A percentile compares a stretch with the other conserved stretches of the same genome.
Evolutionary conservation across 164 flowering plant genomes (phyloP).

Genomic region (Cinnamomum chago): DNA sequence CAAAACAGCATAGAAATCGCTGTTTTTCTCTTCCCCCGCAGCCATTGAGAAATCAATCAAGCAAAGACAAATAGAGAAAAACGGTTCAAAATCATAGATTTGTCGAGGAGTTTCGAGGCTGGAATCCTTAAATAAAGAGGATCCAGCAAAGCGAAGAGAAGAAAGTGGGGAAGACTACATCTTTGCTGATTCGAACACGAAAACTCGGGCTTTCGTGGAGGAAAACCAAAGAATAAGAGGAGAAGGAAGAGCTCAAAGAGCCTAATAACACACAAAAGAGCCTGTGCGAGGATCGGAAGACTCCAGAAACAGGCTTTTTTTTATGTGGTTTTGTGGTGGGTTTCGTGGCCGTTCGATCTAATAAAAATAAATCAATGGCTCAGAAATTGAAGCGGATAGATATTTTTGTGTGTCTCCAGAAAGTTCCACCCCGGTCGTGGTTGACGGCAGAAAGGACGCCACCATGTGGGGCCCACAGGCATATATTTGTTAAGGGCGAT

Average conservation of each 20-base stretch:
- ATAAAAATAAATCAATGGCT: background rate
- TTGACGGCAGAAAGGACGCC: no score
- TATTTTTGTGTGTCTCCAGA: background rate
- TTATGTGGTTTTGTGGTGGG: background rate
- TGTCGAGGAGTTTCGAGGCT: constrained; percentile 3
- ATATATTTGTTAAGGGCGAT: no score
- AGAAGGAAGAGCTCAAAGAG: no score
- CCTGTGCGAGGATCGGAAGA: background rate
- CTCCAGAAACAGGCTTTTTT: constrained; percentile 10
- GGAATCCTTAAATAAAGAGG: background rate
- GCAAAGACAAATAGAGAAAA: background rate
- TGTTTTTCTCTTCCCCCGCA: constrained; percentile 34
- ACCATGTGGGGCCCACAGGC: no score
- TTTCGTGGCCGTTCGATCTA: background rate
- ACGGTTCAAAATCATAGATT: background rate
- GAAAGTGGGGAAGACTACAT: constrained; percentile 2
- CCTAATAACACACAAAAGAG: background rate
- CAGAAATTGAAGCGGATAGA: background rate
- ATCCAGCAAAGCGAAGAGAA: background rate
- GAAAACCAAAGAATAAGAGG: background rate
- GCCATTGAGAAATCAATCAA: constrained; percentile 30
- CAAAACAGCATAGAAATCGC: constrained; percentile 63
- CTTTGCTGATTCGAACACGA: constrained; percentile 6
- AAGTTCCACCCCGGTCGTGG: no score
- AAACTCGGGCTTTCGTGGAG: background rate